Conservation (phyloP, 2,329 filamentous ascomycete species). For the Ambrosiella xylebori region DNA sequence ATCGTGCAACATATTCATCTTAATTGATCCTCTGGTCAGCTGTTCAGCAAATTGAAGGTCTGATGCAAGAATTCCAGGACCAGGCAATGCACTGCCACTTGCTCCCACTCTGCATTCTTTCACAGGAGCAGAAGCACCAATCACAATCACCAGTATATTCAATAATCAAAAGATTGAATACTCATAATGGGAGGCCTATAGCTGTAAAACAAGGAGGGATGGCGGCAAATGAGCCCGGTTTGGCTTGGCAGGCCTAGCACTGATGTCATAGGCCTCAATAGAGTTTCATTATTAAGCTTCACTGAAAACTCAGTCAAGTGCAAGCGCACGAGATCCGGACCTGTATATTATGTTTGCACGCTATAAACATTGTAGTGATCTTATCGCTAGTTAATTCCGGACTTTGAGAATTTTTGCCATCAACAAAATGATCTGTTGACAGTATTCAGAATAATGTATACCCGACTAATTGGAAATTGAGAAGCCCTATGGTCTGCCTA, state of each 20-base stretch:
- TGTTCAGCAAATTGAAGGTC: no score
- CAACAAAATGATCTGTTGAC: neutral
- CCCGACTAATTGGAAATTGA: neutral
- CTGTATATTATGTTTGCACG: neutral
- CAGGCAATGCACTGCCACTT: neutral
- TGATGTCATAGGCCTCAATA: slow-evolving; percentile 1
- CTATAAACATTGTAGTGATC: neutral
- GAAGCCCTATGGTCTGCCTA: neutral
- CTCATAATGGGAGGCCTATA: neutral
- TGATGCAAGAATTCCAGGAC: no score
- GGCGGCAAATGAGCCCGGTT: neutral
- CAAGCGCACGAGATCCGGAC: neutral
- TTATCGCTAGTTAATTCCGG: neutral
- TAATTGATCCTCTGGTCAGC: neutral
- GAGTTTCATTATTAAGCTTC: no score
- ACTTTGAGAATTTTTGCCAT: neutral
- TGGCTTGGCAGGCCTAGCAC: neutral
- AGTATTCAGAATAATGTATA: neutral
- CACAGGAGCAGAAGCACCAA: neutral
- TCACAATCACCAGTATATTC: no score
- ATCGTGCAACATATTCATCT: no score
- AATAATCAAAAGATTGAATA: neutral
- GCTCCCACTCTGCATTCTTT: neutral
- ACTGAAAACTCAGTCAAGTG: neutral
- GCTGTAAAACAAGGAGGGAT: neutral